Percentiles rank a stretch among this genome's conserved stretches.
These are phyloP conservation scores for Pharus latifolius DNA, from an alignment of 176 grass and related monocot genomes.

Conservation along the genomic window DNA sequence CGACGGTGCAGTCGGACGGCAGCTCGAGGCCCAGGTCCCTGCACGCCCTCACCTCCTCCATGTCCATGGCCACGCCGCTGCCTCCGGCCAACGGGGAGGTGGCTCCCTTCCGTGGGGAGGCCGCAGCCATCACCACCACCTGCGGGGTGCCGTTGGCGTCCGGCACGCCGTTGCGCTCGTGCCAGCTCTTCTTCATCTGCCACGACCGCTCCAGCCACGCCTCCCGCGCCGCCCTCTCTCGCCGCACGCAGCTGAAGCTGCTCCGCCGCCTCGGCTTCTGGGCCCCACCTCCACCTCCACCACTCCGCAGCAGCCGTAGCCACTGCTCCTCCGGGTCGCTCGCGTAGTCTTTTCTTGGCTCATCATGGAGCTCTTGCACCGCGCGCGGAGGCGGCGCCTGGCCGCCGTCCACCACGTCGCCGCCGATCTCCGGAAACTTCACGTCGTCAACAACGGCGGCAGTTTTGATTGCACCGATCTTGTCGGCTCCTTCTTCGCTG, in stretches of 20 bases:
- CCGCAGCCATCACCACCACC: slow-evolving; percentile 24
- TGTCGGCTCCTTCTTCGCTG: background rate
- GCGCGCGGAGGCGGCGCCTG: slow-evolving; percentile 28
- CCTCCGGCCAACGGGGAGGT: background rate
- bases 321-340: slow-evolving; percentile 25
- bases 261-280: slow-evolving; percentile 4
- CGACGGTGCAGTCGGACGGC: slow-evolving; percentile 40
- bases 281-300: background rate
- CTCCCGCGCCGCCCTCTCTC: slow-evolving; percentile 39
- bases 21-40: slow-evolving; percentile 61
- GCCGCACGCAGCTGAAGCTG: slow-evolving; percentile 34
- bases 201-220: slow-evolving; percentile 56
- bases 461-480: background rate
- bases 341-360: background rate
- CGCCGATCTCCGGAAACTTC: no score
- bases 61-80: slow-evolving; percentile 52
- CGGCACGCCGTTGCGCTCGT: slow-evolving; percentile 31
- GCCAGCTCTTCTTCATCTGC: slow-evolving; percentile 46
- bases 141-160: slow-evolving; percentile 24
- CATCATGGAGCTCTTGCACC: slow-evolving; percentile 27
- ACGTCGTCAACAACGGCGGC: no score
- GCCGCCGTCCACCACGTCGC: background rate
- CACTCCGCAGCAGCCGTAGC: slow-evolving; percentile 2
- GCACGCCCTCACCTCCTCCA: slow-evolving; percentile 72
- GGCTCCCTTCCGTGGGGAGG: background rate